phyloP scores from a whole-genome alignment of 2,329 filamentous ascomycete species.

The Paecilomyces sp. region DNA sequence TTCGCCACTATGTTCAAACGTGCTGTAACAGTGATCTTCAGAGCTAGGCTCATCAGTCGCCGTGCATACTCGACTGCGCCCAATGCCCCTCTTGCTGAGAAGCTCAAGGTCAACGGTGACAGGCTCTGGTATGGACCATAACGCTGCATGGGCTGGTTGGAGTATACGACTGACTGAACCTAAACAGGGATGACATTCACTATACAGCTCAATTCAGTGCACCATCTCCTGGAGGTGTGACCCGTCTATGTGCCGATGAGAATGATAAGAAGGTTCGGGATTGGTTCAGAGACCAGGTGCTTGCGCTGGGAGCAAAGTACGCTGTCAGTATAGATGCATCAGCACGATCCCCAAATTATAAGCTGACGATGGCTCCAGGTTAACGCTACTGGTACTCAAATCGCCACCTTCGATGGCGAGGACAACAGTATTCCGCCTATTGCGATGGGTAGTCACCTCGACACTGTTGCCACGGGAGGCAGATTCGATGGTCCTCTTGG shows the following conservation, averaged over 20 bases:
- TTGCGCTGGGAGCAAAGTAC: constrained; percentile 14
- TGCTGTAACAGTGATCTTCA: neutral
- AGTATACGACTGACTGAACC: neutral
- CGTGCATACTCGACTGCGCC: neutral
- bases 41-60: neutral
- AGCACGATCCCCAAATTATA: neutral
- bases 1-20: neutral
- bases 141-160: neutral
- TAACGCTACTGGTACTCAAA: constrained; percentile 29
- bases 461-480: constrained; percentile 18
- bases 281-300: constrained; percentile 18
- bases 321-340: constrained; percentile 7
- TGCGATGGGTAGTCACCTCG: constrained; percentile 18
- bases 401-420: constrained; percentile 20
- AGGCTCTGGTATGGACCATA: constrained; percentile 2
- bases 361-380: constrained; percentile 6
- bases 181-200: constrained; percentile 9
- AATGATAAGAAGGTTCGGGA: constrained; percentile 17
- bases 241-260: constrained; percentile 9
- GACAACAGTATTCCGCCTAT: constrained; percentile 16
- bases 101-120: constrained; percentile 5
- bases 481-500: constrained; percentile 17
- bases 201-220: constrained; percentile 20
- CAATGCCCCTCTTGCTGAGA: constrained; percentile 1
- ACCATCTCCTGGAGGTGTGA: constrained; percentile 13